Evolutionary conservation across 331 rosid species (phyloP), one percentile per base, ranked within the genome.

Genomic region (Malus hybrid): DNA sequence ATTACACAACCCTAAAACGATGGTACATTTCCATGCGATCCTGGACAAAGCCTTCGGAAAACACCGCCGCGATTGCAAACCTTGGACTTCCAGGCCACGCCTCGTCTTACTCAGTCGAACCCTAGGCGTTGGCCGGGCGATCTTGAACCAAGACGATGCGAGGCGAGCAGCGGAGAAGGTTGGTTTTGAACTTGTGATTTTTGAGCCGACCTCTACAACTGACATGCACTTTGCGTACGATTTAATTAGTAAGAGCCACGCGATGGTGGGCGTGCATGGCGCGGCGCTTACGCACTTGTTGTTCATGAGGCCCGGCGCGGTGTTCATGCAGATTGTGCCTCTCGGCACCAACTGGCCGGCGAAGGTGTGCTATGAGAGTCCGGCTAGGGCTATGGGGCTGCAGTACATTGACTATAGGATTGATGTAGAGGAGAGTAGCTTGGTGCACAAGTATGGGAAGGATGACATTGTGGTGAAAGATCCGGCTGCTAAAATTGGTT

Each of bases 211-310:
- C 19, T 15, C 63, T 2, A 18, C 20, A 1, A 70, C 58, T 1
- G 50, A 70, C 3, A n/a, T 90, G 80, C 68, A 33, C 0, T 13
- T 77, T 1, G 64, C 80, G 3, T 89, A 80, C 64, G 46, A 39
- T 67, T 3, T 82, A 24, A 16, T 86, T 6, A 84, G 75, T 32
- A 44, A 66, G 14, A 86, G 96, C n/a, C 83, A 92, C 46, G 96
- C 76, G 1, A 28, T 92, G 81, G 36, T 92, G 7, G 96, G 91
- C 7, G 85, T 89, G n/a, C 97, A 92, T 66, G 97, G 97, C 2
- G 93, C 92, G 0, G 93, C 88, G 2, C 66, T 89, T 7, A 89
- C 93, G 9, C 86, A 92, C 44, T 68, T 42, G 4, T 33, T 89
- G 78, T 89, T 92, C 53, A 71, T 86, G 1, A 80, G 85, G 39